Conservation (phyloP, 202 grass and related monocot species). For the Brachypodium distachyon region DNA sequence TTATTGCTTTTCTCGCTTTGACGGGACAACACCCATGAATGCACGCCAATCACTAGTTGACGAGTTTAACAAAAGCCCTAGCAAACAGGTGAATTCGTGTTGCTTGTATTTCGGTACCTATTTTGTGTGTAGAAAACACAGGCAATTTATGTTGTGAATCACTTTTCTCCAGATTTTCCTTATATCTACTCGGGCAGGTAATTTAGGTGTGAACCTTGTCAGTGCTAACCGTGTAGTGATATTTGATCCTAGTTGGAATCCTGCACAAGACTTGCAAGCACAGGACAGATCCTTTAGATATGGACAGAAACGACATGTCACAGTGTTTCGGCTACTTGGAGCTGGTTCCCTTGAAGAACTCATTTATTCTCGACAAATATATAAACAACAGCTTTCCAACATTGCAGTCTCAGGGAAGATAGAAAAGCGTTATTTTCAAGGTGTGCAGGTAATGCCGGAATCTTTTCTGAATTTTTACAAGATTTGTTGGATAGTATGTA, state of each 20-base stretch:
- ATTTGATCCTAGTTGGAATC: constrained; percentile 98
- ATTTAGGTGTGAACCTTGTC: constrained; percentile 91
- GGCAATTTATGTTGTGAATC: not conserved
- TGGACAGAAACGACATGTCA: constrained; percentile 83
- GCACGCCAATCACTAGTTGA: constrained; percentile 74
- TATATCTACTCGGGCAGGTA: constrained; percentile 90
- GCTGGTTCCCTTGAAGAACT: constrained; percentile 98
- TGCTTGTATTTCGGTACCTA: not conserved
- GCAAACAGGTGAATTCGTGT: constrained; percentile 64
- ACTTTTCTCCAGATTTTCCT: constrained; percentile 71
- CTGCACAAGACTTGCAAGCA: constrained; percentile 96
- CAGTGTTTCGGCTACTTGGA: constrained; percentile 83
- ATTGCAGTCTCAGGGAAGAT: constrained; percentile 97
- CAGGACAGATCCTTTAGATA: constrained; percentile 95
- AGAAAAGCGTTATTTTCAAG: constrained; percentile 91
- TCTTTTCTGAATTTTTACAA: constrained; percentile 1
- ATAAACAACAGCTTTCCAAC: constrained; percentile 94
- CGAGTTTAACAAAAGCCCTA: constrained; percentile 96
- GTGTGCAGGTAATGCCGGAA: constrained; percentile 68
- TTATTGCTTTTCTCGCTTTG: constrained; percentile 96
- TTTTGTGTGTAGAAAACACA: not conserved
- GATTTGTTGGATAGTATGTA: constrained; percentile 2
- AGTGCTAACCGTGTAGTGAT: constrained; percentile 96
- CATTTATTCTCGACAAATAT: constrained; percentile 87
- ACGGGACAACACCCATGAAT: constrained; percentile 93